Evolutionary conservation across 2,329 filamentous ascomycete genomes (phyloP), one percentile per base, ranked within the genome.

Genomic region (Lachnellula occidentalis): DNA sequence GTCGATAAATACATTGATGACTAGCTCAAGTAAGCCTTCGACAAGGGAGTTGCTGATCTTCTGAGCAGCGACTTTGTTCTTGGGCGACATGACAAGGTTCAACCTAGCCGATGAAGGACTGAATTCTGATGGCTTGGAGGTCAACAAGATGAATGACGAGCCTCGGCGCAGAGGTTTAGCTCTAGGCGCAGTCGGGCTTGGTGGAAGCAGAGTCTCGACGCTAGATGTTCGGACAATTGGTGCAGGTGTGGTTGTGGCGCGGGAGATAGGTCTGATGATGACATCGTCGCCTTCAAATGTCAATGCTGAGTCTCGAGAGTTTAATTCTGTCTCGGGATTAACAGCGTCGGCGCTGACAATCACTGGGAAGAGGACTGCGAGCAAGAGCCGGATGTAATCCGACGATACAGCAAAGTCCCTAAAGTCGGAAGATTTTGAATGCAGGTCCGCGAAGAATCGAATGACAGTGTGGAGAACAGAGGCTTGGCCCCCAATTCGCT

Each of bases 131-230:
- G 82, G 81, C 53, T 88, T 83, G 2, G 88, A 81, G 5, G 88
- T 91, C 21, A 99, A 78, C 1, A 99, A 79, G 31, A 97, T 85
- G 68, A 97, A 99, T 0, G 92, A 96, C 0, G 92, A 96, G 1
- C 89, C 87, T 63, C 92, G 84, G 34, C 86, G 83, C 24, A 95
- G 76, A 19, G 85, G 82, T 6, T 83, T 81, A 0, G 86, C 83
- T 57, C 78, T 71, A 12, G 70, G 67, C 6, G 66, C 63, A 19
- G 65, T 67, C 2, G 67, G 67, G 17, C 74, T 76, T 14, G 76
- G 74, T 36, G 78, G 72, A 53, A 71, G 73, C 51, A 71, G 79
- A 47, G 71, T 74, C 60, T 76, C 76, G 41, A 82, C 78, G 5
- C 81, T 86, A 17, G 83, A 82, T 3, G 89, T 92, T 58, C 88